Evolutionary conservation across 2,329 filamentous ascomycete genomes (phyloP).

Genomic region (Lasiodiplodia hormozganensis): DNA sequence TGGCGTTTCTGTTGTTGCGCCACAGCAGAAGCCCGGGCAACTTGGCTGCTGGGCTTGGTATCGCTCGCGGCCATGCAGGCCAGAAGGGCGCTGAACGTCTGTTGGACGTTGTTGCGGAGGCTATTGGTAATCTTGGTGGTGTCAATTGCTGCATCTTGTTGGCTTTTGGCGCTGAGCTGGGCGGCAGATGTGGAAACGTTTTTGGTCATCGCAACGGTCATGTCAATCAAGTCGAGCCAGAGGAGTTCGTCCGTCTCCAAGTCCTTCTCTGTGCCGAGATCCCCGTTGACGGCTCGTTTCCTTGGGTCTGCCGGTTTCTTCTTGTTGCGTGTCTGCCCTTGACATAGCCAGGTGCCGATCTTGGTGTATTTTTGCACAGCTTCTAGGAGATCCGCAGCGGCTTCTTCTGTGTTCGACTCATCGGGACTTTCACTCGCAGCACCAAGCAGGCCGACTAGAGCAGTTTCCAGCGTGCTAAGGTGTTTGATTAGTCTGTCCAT

Average conservation of each 20-base stretch:
- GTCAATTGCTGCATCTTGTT: slow-evolving; percentile 51
- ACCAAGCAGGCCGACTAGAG: slow-evolving; percentile 75
- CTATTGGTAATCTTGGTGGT: slow-evolving; percentile 68
- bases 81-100: slow-evolving; percentile 86
- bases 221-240: slow-evolving; percentile 71
- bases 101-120: slow-evolving; percentile 82
- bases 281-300: slow-evolving; percentile 41
- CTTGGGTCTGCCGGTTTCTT: slow-evolving; percentile 32
- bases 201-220: slow-evolving; percentile 62
- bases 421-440: slow-evolving; percentile 65
- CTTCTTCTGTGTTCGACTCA: slow-evolving; percentile 65
- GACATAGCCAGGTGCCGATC: slow-evolving; percentile 95
- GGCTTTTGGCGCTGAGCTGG: slow-evolving; percentile 38
- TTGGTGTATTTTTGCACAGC: slow-evolving; percentile 87
- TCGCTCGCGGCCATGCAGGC: slow-evolving; percentile 64
- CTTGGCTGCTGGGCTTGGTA: slow-evolving; percentile 37
- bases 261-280: slow-evolving; percentile 59
- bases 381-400: slow-evolving; percentile 75
- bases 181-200: slow-evolving; percentile 57
- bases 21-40: slow-evolving; percentile 24
- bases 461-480: slow-evolving; percentile 78
- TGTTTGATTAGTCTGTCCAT: slow-evolving; percentile 88
- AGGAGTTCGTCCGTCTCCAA: slow-evolving; percentile 67
- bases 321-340: slow-evolving; percentile 75
- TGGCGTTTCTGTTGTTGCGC: slow-evolving; percentile 32